Evolutionary conservation across 495 filamentous ascomycete genomes (phyloP), one percentile per base, ranked within the genome.

Genomic region (Penicillium parvum): DNA sequence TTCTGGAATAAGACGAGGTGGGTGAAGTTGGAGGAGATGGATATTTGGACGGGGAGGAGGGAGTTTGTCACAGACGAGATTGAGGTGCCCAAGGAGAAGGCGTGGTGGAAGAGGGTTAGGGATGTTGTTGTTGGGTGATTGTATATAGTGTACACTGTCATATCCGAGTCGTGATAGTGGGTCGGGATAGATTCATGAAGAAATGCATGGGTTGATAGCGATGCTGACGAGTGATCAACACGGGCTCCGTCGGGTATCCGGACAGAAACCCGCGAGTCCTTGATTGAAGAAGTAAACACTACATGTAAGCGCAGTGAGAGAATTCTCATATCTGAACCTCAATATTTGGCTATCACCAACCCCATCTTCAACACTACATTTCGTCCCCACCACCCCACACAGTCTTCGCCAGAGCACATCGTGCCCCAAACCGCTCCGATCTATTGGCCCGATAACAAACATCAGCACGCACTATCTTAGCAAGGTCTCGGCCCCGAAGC

Each of bases 11-110:
- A 77, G 53, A 84, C 81, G 0, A 65, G 63, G 27, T 50, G 74
- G 49, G 73, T 77, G 34, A 53, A 58, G 18, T 34, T 75, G 5
- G 57, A 73, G 14, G 79, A 83, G 37, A 73, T 83, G 42, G 81
- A 85, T 61, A 68, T 83, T 19, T 74, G 72, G 53, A 76, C 73
- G 0, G 79, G 81, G 0, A 65, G 79, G 27, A 68, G 78, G 16
- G 67, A 71, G 28, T 44, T 51, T 17, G 49, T 18, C 3, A 46
- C 47, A 11, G 42, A 45, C 8, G 52, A 53, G 36, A 32, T 7
- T 22, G 32, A 54, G 42, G 18, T 21, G 7, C 22, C 16, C 12
- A 39, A 52, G 10, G 9, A 35, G 3, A 26, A 5, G 16, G 32
- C 25, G 3, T 59, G 53, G 57, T 56, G 41, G 48, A 27, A 34